Percentiles rank a stretch among this genome's conserved stretches.
Conservation (phyloP, 345 rosid species). For the Eucalyptus sp. region DNA sequence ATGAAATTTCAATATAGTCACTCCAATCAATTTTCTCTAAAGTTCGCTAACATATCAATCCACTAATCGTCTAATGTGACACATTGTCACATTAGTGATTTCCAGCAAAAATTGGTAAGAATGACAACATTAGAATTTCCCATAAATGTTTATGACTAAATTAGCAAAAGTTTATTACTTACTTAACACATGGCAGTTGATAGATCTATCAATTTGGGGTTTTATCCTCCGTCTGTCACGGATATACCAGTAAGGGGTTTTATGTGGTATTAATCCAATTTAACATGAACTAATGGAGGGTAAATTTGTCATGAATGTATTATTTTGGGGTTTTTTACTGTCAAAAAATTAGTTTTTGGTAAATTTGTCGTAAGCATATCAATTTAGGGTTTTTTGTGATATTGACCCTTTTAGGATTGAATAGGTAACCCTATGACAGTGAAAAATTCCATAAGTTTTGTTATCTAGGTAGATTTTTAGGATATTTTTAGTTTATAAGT, state of each 20-base stretch:
- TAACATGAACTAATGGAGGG: too few relatives aligned
- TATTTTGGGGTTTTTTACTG: fast-evolving
- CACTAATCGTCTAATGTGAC: fast-evolving
- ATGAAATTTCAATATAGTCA: too few relatives aligned
- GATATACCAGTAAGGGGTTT: fast-evolving
- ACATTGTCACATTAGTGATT: too few relatives aligned
- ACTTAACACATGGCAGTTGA: fast-evolving
- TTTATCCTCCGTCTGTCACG: too few relatives aligned
- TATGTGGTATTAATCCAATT: too few relatives aligned
- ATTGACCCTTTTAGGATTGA: too few relatives aligned
- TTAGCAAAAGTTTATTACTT: background rate
- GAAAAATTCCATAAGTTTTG: background rate
- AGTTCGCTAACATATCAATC: fast-evolving
- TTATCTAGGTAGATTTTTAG: background rate
- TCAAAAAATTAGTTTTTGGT: too few relatives aligned
- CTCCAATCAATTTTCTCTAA: too few relatives aligned
- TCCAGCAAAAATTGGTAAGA: too few relatives aligned
- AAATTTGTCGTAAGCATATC: fast-evolving
- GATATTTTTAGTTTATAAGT: background rate
- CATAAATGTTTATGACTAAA: too few relatives aligned
- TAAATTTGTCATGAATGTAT: too few relatives aligned
- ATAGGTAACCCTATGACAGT: background rate
- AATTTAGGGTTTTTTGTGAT: too few relatives aligned
- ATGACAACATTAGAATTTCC: background rate
- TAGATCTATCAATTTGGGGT: fast-evolving